Evolutionary conservation across 257 asterid species (phyloP), one percentile per base, ranked within the genome.

Genomic region (Rhazya stricta): DNA sequence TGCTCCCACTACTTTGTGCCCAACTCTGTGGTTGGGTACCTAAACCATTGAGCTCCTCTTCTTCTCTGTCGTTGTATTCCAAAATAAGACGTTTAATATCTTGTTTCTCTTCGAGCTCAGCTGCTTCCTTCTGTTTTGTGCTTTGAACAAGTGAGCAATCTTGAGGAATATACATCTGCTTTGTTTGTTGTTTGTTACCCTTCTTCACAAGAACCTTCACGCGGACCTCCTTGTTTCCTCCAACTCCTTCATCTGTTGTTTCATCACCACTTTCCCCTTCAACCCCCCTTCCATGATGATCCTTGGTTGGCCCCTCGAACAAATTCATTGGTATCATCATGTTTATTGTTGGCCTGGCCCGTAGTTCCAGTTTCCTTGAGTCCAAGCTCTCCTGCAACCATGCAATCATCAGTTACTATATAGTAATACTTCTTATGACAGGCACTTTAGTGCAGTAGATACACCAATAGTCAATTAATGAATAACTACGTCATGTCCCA

Each of bases 181-280:
- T 92, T 8, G 96, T 95, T 81, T 95, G 96, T 71, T 91, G 98
- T 84, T 92, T 95, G 89, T 84, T 91, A 27, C 99, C 99, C 7
- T 97, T 91, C 85, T 93, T 95, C 85, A 95, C 96, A 0, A 95
- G 97, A 54, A 95, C 99, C 81, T 87, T 95, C 72, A 95, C 99
- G 42, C 80, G 91, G 58, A 95, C 89, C 76, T 92, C 97, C 81
- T 88, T 93, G 66, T 82, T 86, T 81, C 83, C 91, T 67, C 90
- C 91, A n/a, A 69, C 66, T 19, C 90, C 97, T 39, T 92, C 96
- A 25, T 95, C 96, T 67, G 88, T 65, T 23, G 91, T 82, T 62
- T 95, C 99, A 37, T 92, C 99, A 25, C 93, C 99, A 75, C 98
- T 95, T 82, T 91, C 99, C 57, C 90, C 98, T 58, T 92, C 97